Evolutionary conservation across 2,329 filamentous ascomycete genomes (phyloP), one percentile per base, ranked within the genome.

Genomic region (Penicillium sp.): DNA sequence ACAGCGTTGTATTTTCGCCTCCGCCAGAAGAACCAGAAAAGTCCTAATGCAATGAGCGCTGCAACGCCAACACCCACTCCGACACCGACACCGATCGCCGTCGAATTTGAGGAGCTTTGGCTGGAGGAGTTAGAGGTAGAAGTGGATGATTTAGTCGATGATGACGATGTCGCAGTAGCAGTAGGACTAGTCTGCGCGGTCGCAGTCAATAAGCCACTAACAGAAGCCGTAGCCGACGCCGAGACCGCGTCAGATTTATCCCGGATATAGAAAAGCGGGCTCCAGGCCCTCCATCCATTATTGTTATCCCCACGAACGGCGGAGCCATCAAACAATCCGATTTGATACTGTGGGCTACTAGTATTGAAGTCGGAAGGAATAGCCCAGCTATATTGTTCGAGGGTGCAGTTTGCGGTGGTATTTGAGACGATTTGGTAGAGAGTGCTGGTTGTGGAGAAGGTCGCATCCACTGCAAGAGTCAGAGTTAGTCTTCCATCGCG

Each of bases 281-380:
- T 54, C 52, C 52, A 54, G 21, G 52, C 21, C 16, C 43, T 48
- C 43, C 43, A 54, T 25, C 52, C 52, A 42, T 54, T 48, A 42
- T 43, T 25, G 25, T 54, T 43, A 42, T 43, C 33, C 3, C 52
- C 52, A 9, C 43, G 52, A 31, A 46, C 9, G 2, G 45, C 52
- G 8, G 13, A 45, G 45, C 52, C 52, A 16, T 54, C 52, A 23
- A 54, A 54, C 27, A 54, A 19, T 11, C 52, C 52, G 21, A 54
- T 37, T n/a, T 54, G 52, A 14, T 54, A 54, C 29, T 39, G 9
- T 3, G 52, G 52, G 52, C 48, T 43, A 23, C 31, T 37, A 3
- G 45, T 49, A 44, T 54, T 54, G 52, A 54, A 54, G 44, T 54
- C 52, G 3, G 52, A 48, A 25, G 52, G 52, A 26, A 54, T 54